Percentiles rank a stretch among this genome's conserved stretches.
phyloP scores from a whole-genome alignment of 129 eudicot species.

The Centrapalus pauciflorus region DNA sequence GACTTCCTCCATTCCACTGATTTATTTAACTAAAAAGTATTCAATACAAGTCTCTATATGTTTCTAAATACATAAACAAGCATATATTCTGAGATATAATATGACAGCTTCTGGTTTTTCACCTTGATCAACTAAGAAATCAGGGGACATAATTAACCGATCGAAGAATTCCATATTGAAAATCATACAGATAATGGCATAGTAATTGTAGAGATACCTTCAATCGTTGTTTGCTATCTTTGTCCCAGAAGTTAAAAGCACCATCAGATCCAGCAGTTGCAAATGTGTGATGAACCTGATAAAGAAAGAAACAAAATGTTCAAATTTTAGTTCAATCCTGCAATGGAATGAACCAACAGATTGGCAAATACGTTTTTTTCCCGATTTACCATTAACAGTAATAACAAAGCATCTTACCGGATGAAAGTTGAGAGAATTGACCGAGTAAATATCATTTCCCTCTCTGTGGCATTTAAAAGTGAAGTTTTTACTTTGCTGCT shows the following conservation, averaged over 20 bases:
- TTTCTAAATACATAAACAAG: too few relatives aligned
- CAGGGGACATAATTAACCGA: too few relatives aligned
- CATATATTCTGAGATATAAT: too few relatives aligned
- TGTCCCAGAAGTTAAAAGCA: slow-evolving; percentile 93
- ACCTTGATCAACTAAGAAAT: neutral
- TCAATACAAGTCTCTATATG: too few relatives aligned
- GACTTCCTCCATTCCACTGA: too few relatives aligned
- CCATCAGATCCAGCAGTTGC: slow-evolving; percentile 99
- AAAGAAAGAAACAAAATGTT: slow-evolving; percentile 3
- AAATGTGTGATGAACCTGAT: slow-evolving; percentile 86
- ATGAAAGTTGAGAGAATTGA: slow-evolving; percentile 86
- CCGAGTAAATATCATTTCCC: slow-evolving; percentile 82
- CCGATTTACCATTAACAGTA: slow-evolving; percentile 14
- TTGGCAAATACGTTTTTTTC: neutral
- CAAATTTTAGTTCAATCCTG: neutral
- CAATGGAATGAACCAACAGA: neutral
- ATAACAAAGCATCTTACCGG: slow-evolving; percentile 57
- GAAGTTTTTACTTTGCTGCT: slow-evolving; percentile 76
- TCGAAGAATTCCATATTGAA: neutral
- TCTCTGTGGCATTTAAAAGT: slow-evolving; percentile 98
- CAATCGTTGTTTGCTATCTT: slow-evolving; percentile 95
- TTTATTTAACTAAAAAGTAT: too few relatives aligned
- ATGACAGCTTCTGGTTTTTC: too few relatives aligned
- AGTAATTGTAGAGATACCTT: slow-evolving; percentile 39
- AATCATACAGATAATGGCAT: neutral